Conservation (phyloP, 352 stramenopile genomes). For the Salisapilia sapeloensis region DNA sequence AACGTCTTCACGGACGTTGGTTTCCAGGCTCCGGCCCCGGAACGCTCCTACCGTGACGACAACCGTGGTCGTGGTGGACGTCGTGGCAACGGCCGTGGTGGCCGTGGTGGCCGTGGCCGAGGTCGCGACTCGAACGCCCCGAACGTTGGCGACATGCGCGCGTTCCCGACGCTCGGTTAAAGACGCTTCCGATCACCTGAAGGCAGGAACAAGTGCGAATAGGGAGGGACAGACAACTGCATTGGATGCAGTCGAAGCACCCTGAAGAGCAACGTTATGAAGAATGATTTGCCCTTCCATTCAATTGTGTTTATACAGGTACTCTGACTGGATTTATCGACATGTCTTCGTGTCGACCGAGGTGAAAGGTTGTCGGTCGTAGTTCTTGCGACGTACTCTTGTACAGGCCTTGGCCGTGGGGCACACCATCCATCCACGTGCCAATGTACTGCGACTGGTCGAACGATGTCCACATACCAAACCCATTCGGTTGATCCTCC, state of each 20-base stretch:
- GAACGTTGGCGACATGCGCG: constrained; percentile 70
- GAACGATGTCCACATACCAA: constrained; percentile 35
- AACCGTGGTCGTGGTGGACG: constrained; percentile 26
- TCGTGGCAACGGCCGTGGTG: constrained; percentile 25
- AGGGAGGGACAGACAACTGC: too few species aligned
- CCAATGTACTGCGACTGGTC: constrained; percentile 31
- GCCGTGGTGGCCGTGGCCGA: constrained; percentile 21
- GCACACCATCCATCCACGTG: constrained; percentile 29
- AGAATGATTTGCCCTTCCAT: constrained; percentile 20
- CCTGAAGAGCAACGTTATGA: too few species aligned
- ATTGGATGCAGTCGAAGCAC: too few species aligned
- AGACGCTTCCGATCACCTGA: constrained; percentile 13
- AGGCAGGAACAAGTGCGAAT: too few species aligned
- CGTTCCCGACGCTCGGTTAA: constrained; percentile 77
- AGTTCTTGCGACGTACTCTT: constrained; percentile 3
- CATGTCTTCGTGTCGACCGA: not conserved
- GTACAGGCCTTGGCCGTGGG: constrained; percentile 37
- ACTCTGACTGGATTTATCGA: not conserved
- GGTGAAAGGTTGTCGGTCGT: constrained; percentile 4
- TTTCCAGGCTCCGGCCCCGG: constrained; percentile 50
- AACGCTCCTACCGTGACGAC: constrained; percentile 51
- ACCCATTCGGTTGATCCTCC: constrained; percentile 26
- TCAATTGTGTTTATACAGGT: constrained; percentile 26
- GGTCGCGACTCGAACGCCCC: constrained; percentile 12
- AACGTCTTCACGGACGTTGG: constrained; percentile 79